Evolutionary conservation across 2,329 filamentous ascomycete genomes (phyloP), one percentile per base, ranked within the genome.

Genomic region (Xylariaceae sp.): DNA sequence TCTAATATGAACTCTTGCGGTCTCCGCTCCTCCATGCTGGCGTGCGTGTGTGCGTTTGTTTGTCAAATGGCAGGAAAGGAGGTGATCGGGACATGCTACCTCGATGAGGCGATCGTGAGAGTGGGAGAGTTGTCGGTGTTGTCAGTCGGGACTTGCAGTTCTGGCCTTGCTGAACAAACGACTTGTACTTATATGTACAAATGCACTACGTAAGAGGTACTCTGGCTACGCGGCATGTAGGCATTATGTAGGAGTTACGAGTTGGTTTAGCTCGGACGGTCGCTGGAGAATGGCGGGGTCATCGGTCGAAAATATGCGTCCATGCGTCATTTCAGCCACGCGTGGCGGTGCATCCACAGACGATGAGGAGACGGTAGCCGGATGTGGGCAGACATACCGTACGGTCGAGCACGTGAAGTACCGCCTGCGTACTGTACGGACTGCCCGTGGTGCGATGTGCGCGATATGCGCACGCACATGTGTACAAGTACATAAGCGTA

Each of bases 1-100:
- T 97, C 92, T 73, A 99, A 84, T 67, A 90, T 90, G 78, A 96
- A 96, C 76, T 97, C 92, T 69, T 91, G 90, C 60, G 90, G 86
- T 56, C 74, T 76, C 60, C 78, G 77, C 62, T 77, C 76, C 59
- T 82, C 79, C 79, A 82, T 82, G 51, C 60, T 65, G 62, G 11
- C 11, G 37, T 42, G 11, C 23, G 44, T 7, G 17, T 49, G 44
- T 47, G 9, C 35, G 30, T 30, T 37, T 53, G 18, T 18, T 10
- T 10, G 37, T 13, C 3, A 42, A 17, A 34, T 39, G 42, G 51
- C 15, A n/a, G 18, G 15, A 49, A 53, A 44, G 44, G 13, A 45
- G 39, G 47, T 13, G 58, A 49, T 52, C 37, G 51, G 53, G 39
- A 51, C 42, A 48, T 58, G 47, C 54, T 57, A 60, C 60, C 57